Conservation (phyloP, 192 early-diverging fungal species). For the Mortierella hygrophila region DNA sequence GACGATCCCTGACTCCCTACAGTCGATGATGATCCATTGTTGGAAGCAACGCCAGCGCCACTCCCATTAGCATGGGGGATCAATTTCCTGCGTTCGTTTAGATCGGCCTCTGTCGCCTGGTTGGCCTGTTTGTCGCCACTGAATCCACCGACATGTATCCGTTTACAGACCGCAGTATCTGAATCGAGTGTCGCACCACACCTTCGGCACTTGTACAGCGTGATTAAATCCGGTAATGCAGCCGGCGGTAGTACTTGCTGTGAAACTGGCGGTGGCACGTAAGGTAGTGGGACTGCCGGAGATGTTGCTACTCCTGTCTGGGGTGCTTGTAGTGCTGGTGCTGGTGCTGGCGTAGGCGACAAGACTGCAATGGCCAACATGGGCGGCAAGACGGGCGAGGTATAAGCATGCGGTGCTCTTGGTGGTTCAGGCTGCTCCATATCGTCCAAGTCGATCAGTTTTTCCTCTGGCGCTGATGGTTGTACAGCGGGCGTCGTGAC, state of each 20-base stretch:
- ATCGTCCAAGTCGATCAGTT: slow-evolving; percentile 14
- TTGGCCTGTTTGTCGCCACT: slow-evolving; percentile 12
- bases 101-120: slow-evolving; percentile 4
- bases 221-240: slow-evolving; percentile 17
- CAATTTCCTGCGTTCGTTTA: background rate
- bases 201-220: slow-evolving; percentile 17
- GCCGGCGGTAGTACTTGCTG: background rate
- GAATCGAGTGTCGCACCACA: slow-evolving; percentile 29
- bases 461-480: background rate
- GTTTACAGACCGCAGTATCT: slow-evolving; percentile 33
- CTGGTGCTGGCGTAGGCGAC: background rate
- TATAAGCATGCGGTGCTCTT: background rate
- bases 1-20: background rate
- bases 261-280: background rate
- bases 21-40: background rate
- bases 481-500: background rate
- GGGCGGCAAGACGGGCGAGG: background rate
- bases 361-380: background rate
- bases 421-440: background rate
- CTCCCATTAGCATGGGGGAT: background rate
- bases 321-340: background rate
- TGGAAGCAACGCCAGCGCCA: background rate
- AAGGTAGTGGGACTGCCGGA: background rate
- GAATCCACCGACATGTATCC: slow-evolving; percentile 8
- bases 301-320: background rate